These are phyloP conservation scores for Collybia mongolica DNA, from an alignment of 768 basidiomycete genomes.

Conservation along the genomic window DNA sequence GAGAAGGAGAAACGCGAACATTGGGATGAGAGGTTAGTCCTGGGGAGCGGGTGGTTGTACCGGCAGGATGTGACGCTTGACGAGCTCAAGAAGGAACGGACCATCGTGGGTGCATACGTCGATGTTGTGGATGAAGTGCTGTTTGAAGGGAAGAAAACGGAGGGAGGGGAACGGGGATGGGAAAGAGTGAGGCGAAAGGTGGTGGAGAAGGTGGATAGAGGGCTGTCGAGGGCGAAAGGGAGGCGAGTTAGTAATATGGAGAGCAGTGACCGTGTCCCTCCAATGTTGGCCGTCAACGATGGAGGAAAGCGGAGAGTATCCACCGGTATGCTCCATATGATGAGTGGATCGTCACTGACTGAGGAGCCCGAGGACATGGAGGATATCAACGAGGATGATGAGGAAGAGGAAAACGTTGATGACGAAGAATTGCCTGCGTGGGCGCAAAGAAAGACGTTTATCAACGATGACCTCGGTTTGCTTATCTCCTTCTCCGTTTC, in stretches of 20 bases:
- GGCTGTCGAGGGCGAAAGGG: constrained; percentile 39
- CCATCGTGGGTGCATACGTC: constrained; percentile 58
- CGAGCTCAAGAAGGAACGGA: constrained; percentile 56
- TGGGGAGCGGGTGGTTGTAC: constrained; percentile 85
- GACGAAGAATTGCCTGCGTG: constrained; percentile 77
- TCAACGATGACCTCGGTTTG: constrained; percentile 57
- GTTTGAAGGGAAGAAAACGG: constrained; percentile 58
- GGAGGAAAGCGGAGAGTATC: constrained; percentile 54
- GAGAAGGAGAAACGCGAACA: constrained; percentile 62
- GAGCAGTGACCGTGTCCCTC: constrained; percentile 20
- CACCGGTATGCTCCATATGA: constrained; percentile 53
- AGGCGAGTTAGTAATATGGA: constrained; percentile 51
- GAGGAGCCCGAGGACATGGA: constrained; percentile 62
- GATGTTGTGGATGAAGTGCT: constrained; percentile 80
- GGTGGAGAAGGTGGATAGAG: constrained; percentile 38
- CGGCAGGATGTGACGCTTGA: constrained; percentile 57
- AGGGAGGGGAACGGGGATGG: constrained; percentile 46
- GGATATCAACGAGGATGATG: constrained; percentile 43
- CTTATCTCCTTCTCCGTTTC: constrained; percentile 1
- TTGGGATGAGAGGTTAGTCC: constrained; percentile 81
- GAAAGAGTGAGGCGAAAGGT: constrained; percentile 45
- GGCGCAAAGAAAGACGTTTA: constrained; percentile 63
- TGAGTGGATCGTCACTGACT: constrained; percentile 45
- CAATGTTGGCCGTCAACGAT: constrained; percentile 17
- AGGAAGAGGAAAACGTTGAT: constrained; percentile 46